Conservation (phyloP, 768 basidiomycete genomes). For the Boletus subparvulus region DNA sequence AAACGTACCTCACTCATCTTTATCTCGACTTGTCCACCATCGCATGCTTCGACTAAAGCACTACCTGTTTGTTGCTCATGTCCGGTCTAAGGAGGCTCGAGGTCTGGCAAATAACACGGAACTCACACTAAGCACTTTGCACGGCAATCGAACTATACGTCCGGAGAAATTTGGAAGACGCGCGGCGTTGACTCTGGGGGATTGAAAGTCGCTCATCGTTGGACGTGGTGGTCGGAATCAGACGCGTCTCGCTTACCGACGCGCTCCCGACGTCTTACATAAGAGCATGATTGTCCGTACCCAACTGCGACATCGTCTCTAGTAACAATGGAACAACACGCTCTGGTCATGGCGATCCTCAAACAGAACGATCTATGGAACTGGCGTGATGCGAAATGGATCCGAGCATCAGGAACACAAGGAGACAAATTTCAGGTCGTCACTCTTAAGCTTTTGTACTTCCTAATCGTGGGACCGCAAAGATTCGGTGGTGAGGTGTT, state of each 20-base stretch:
- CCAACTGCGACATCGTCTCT: neutral
- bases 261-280: neutral
- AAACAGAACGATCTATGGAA: neutral
- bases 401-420: neutral
- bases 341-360: neutral
- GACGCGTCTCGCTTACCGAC: slow-evolving; percentile 10
- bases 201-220: slow-evolving; percentile 27
- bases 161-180: slow-evolving; percentile 52
- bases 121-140: slow-evolving; percentile 57
- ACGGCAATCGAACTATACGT: slow-evolving; percentile 58
- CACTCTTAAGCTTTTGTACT: neutral
- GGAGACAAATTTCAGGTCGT: neutral
- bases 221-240: slow-evolving; percentile 1
- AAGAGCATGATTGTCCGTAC: too few relatives aligned
- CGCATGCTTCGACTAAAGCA: slow-evolving; percentile 62
- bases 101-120: neutral
- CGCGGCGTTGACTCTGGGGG: slow-evolving; percentile 62
- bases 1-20: slow-evolving; percentile 40
- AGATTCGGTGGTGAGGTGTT: neutral
- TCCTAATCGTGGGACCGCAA: neutral
- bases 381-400: neutral
- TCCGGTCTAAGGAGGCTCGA: neutral
- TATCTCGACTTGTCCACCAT: slow-evolving; percentile 62
- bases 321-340: slow-evolving; percentile 1
- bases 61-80: slow-evolving; percentile 40